phyloP scores from a whole-genome alignment of 2,329 filamentous ascomycete genomes.

The Aureobasidium melanogenum region DNA sequence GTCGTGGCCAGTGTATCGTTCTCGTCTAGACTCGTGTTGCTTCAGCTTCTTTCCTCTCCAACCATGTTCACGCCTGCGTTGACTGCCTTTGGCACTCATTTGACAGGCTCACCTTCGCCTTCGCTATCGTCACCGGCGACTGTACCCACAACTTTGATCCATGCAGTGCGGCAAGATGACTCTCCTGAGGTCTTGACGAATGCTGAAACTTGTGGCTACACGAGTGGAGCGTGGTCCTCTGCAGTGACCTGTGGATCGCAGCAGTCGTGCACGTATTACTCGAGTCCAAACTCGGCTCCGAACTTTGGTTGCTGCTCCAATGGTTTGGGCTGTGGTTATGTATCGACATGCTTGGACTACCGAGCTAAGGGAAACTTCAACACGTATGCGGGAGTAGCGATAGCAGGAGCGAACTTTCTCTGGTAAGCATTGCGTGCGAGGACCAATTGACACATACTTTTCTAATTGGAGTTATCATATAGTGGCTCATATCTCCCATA shows the following conservation, averaged over 20 bases:
- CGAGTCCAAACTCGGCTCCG: not conserved
- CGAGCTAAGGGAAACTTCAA: not conserved
- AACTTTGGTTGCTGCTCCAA: slow-evolving; percentile 11
- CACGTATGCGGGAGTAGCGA: not conserved
- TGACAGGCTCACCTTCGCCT: not conserved
- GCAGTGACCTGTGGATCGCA: slow-evolving; percentile 3
- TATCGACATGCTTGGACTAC: slow-evolving; percentile 9
- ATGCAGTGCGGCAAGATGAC: not conserved
- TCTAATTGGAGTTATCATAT: not conserved
- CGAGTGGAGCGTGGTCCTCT: slow-evolving; percentile 7
- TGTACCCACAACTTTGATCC: not conserved
- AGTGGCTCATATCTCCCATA: slow-evolving; percentile 2
- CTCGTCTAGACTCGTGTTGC: not conserved
- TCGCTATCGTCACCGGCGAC: not conserved
- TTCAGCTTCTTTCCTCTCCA: not conserved
- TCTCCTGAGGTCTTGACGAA: not conserved
- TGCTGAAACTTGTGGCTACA: slow-evolving; percentile 7
- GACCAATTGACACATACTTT: not conserved
- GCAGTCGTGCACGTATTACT: slow-evolving; percentile 4
- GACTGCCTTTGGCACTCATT: not conserved
- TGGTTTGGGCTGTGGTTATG: slow-evolving; percentile 2
- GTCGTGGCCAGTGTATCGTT: not conserved
- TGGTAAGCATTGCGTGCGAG: not conserved
- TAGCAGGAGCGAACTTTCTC: not conserved
- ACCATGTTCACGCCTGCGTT: not conserved